Conservation (phyloP, 306 rosid species). For the barrel medic (Medicago truncatula) region DNA sequence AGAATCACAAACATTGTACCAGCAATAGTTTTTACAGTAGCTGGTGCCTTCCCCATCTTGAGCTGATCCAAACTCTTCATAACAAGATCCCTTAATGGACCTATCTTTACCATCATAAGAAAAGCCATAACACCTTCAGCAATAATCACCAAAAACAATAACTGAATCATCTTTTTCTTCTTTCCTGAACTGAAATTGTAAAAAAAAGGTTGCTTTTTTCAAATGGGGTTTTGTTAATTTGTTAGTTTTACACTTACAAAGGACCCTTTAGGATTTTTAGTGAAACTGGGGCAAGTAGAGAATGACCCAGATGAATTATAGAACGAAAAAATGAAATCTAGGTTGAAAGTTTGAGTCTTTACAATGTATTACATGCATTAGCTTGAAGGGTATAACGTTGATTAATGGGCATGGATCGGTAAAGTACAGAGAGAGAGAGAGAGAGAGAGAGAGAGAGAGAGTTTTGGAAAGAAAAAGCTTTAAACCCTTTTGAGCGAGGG, state of each 20-base stretch:
- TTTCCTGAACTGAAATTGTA: background rate
- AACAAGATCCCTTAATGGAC: constrained; percentile 90
- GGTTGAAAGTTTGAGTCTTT: constrained; percentile 37
- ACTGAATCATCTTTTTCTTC: constrained; percentile 73
- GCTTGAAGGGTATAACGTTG: constrained; percentile 5
- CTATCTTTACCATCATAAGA: constrained; percentile 80
- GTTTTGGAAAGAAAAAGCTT: constrained; percentile 8
- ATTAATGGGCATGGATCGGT: constrained; percentile 36
- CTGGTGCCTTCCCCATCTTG: constrained; percentile 88
- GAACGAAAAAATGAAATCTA: constrained; percentile 16
- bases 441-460: constrained; percentile 15
- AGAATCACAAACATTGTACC: constrained; percentile 94
- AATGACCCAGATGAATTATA: constrained; percentile 40
- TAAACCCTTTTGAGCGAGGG: constrained; percentile 10
- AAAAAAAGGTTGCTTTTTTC: constrained; percentile 12
- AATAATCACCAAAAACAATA: constrained; percentile 82
- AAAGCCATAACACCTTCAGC: constrained; percentile 73
- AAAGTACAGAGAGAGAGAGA: background rate
- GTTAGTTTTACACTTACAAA: background rate
- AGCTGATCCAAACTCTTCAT: constrained; percentile 85
- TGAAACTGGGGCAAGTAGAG: constrained; percentile 20
- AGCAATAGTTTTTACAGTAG: constrained; percentile 82
- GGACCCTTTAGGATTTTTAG: constrained; percentile 17
- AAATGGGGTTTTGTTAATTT: constrained; percentile 8
- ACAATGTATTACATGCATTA: constrained; percentile 25